phyloP scores from a whole-genome alignment of 306 rosid genomes.

The Rubus idaeus region DNA sequence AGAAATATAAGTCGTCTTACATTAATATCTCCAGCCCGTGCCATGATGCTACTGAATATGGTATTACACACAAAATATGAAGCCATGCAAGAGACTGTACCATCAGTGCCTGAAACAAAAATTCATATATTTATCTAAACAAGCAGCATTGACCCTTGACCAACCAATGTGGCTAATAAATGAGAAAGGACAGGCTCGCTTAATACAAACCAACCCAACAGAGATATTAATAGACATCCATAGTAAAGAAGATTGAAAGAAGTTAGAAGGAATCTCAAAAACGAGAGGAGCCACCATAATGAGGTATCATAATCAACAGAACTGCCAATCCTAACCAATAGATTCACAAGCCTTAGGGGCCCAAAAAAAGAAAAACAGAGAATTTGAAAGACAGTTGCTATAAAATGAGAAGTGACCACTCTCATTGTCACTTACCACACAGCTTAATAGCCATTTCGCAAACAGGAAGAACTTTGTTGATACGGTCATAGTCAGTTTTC shows the following conservation, averaged over 20 bases:
- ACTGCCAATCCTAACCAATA: slow-evolving; percentile 6
- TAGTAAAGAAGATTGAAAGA: background rate
- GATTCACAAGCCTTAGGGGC: slow-evolving; percentile 2
- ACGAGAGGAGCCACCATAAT: background rate
- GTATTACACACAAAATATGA: slow-evolving; percentile 75
- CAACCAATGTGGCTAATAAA: slow-evolving; percentile 2
- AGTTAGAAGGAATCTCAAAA: background rate
- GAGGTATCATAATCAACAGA: slow-evolving; percentile 1
- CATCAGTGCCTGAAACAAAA: slow-evolving; percentile 74
- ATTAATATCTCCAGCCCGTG: slow-evolving; percentile 70
- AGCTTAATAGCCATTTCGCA: slow-evolving; percentile 81
- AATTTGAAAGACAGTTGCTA: background rate
- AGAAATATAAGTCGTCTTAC: slow-evolving; percentile 42
- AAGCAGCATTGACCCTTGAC: background rate
- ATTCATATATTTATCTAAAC: slow-evolving; percentile 9
- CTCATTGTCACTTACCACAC: slow-evolving; percentile 61
- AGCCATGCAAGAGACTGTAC: slow-evolving; percentile 73
- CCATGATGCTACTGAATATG: slow-evolving; percentile 74
- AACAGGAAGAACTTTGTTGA: slow-evolving; percentile 70
- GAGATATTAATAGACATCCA: background rate
- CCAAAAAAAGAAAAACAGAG: no score
- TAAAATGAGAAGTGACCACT: slow-evolving; percentile 7
- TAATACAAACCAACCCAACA: background rate
- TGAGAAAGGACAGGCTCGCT: background rate
- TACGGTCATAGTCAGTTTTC: slow-evolving; percentile 54